phyloP scores from a whole-genome alignment of 805 yeast genomes.

The Ogataea degrootiae region DNA sequence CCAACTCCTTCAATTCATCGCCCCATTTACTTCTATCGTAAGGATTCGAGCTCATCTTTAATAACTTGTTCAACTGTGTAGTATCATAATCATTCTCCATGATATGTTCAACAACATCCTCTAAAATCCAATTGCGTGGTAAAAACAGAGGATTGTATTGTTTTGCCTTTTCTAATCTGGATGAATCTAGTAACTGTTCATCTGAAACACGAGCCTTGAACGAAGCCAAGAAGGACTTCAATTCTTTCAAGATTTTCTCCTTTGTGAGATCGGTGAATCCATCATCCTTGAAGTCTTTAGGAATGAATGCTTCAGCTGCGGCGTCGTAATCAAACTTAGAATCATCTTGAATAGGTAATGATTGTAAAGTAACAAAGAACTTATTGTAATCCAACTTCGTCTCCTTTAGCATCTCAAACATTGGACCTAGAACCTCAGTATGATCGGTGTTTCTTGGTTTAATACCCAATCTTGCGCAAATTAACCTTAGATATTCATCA shows the following conservation, averaged over 20 bases:
- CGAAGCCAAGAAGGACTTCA: conserved; percentile 47
- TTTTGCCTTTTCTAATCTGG: conserved; percentile 39
- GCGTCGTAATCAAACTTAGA: conserved; percentile 27
- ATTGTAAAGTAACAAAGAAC: conserved; percentile 66
- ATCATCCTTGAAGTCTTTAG: conserved; percentile 23
- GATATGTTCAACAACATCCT: conserved; percentile 65
- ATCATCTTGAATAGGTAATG: conserved; percentile 31
- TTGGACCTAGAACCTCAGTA: conserved; percentile 47
- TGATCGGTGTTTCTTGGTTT: conserved; percentile 36
- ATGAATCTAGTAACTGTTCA: conserved; percentile 31
- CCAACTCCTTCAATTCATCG: conserved; percentile 53
- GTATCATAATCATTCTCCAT: conserved; percentile 49
- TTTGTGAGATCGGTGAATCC: conserved; percentile 23
- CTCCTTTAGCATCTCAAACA: conserved; percentile 55
- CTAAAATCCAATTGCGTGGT: conserved; percentile 82
- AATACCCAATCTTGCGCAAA: conserved; percentile 71
- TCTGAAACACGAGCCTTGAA: conserved; percentile 39
- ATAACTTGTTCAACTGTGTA: conserved; percentile 52
- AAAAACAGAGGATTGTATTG: conserved; percentile 70
- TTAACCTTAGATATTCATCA: conserved; percentile 47
- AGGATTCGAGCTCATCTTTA: conserved; percentile 72
- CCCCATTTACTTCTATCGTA: conserved; percentile 69
- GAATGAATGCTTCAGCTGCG: conserved; percentile 25
- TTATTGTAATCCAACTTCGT: conserved; percentile 74
- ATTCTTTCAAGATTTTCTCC: conserved; percentile 36